These are phyloP conservation scores for Hondaea fermentalgiana DNA, from an alignment of 108 stramenopile species.

Conservation along the genomic window DNA sequence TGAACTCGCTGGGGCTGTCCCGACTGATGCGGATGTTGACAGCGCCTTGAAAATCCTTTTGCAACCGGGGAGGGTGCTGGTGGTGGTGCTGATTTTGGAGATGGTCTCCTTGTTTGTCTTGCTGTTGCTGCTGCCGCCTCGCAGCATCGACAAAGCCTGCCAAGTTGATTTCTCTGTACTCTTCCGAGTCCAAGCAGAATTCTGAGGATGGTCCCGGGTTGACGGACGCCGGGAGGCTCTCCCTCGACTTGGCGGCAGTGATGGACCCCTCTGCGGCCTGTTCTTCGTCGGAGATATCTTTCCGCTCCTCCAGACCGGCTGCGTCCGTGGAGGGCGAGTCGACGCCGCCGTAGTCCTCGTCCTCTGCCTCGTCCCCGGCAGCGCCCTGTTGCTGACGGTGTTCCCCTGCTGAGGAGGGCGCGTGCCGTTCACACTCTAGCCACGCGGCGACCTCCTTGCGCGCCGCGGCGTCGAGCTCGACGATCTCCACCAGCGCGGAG, in stretches of 20 bases:
- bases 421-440: not conserved
- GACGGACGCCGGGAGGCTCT: not conserved
- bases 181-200: no score
- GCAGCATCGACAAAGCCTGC: no score
- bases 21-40: not conserved
- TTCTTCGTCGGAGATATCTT: not conserved
- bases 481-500: not conserved
- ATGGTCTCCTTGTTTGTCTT: not conserved
- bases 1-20: not conserved
- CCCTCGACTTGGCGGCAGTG: not conserved
- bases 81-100: not conserved
- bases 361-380: not conserved
- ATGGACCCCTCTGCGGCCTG: not conserved
- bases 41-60: not conserved
- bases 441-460: not conserved
- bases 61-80: not conserved
- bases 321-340: not conserved
- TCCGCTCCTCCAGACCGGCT: not conserved
- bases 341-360: not conserved
- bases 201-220: not conserved
- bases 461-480: not conserved
- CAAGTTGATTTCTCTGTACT: no score
- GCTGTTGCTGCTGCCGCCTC: no score
- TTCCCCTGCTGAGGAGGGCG: no score
- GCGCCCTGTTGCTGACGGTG: no score